phyloP scores from a whole-genome alignment of 106 monocot species.

The Dendrobium catenatum region DNA sequence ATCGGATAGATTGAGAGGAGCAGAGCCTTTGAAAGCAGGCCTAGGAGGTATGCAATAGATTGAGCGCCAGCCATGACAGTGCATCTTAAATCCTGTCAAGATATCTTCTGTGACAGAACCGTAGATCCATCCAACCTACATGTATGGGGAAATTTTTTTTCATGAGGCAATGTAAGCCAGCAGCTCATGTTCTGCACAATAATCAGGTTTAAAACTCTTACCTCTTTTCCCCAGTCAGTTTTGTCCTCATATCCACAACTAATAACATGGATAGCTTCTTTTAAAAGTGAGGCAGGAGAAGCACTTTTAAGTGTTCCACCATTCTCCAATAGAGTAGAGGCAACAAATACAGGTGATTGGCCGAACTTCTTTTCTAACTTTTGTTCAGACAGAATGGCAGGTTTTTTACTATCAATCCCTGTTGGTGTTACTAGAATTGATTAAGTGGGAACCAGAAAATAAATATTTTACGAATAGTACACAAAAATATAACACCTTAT shows the following conservation, averaged over 20 bases:
- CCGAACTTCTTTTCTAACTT: constrained; percentile 71
- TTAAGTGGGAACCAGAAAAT: neutral
- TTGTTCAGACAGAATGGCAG: constrained; percentile 19
- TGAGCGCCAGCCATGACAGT: constrained; percentile 47
- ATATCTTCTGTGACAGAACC: constrained; percentile 36
- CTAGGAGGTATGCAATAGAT: constrained; percentile 41
- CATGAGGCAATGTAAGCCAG: neutral
- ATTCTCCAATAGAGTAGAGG: constrained; percentile 49
- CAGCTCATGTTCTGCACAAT: neutral
- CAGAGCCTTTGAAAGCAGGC: constrained; percentile 53
- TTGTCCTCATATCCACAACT: constrained; percentile 64
- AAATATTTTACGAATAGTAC: neutral
- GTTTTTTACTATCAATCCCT: constrained; percentile 31
- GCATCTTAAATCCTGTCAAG: constrained; percentile 52
- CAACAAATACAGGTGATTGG: constrained; percentile 59
- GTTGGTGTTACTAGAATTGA: neutral
- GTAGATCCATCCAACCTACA: constrained; percentile 52
- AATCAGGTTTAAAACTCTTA: constrained; percentile 2
- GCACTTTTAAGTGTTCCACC: constrained; percentile 48
- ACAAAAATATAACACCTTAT: neutral
- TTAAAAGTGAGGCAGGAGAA: constrained; percentile 45
- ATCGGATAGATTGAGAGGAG: constrained; percentile 49
- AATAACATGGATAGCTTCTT: constrained; percentile 64
- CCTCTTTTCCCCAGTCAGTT: constrained; percentile 61
- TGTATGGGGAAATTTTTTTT: constrained; percentile 1